These are phyloP conservation scores for Neocatenulostroma microsporum DNA, from an alignment of 2,329 filamentous ascomycete species.

Conservation along the genomic window DNA sequence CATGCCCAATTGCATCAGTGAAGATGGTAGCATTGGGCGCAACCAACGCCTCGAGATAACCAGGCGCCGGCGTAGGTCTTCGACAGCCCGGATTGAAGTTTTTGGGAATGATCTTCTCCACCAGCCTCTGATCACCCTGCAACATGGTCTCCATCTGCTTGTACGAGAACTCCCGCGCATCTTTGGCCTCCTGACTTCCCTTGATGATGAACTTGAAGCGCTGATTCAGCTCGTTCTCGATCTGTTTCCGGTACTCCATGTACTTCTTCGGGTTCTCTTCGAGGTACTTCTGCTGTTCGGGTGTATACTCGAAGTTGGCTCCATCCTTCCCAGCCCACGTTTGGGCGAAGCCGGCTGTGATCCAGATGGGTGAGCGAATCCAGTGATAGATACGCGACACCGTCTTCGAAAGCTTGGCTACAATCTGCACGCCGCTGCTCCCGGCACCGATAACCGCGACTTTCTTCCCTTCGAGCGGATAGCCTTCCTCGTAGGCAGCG, in stretches of 20 bases:
- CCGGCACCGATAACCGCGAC: slow-evolving; percentile 39
- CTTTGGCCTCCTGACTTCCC: slow-evolving; percentile 38
- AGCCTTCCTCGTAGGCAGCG: slow-evolving; percentile 36
- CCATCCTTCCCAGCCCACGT: slow-evolving; percentile 41
- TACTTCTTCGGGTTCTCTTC: slow-evolving; percentile 37
- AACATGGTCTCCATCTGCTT: slow-evolving; percentile 36
- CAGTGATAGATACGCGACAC: slow-evolving; percentile 35
- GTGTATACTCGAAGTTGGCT: slow-evolving; percentile 41
- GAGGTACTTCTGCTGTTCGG: slow-evolving; percentile 34
- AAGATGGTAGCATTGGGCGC: slow-evolving; percentile 28
- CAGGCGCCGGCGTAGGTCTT: slow-evolving; percentile 35
- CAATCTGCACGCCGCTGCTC: slow-evolving; percentile 37
- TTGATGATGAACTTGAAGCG: slow-evolving; percentile 49
- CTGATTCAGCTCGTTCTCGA: slow-evolving; percentile 45
- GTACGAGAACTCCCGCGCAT: slow-evolving; percentile 34
- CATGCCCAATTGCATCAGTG: slow-evolving; percentile 25
- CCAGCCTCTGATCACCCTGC: slow-evolving; percentile 31
- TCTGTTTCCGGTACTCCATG: slow-evolving; percentile 41
- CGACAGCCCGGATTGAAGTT: slow-evolving; percentile 38
- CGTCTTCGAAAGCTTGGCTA: slow-evolving; percentile 34
- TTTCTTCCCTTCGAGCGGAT: slow-evolving; percentile 31
- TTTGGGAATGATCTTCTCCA: slow-evolving; percentile 41
- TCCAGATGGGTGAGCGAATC: slow-evolving; percentile 41
- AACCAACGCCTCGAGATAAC: slow-evolving; percentile 36
- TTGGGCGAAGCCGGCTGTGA: slow-evolving; percentile 43